Evolutionary conservation across 2,329 filamentous ascomycete species (phyloP).

Genomic region (Monosporascus sp.): DNA sequence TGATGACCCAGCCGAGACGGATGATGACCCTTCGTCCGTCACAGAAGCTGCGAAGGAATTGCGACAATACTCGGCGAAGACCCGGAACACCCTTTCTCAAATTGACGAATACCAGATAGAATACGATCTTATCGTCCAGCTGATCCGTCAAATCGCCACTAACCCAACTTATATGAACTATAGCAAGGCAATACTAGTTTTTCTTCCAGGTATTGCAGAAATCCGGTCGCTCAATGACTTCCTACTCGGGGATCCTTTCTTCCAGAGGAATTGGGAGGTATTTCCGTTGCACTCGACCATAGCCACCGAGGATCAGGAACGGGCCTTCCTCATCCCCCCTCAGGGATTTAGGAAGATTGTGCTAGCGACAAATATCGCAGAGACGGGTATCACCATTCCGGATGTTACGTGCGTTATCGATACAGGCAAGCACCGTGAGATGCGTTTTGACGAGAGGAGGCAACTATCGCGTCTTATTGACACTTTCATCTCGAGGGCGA

Average conservation of each 20-base stretch:
- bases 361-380: slow-evolving; percentile 94
- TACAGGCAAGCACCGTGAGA: slow-evolving; percentile 93
- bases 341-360: slow-evolving; percentile 85
- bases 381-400: slow-evolving; percentile 97
- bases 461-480: slow-evolving; percentile 89
- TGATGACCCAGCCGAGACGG: slow-evolving; percentile 51
- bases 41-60: slow-evolving; percentile 60
- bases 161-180: slow-evolving; percentile 62
- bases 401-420: slow-evolving; percentile 97
- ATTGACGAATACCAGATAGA: slow-evolving; percentile 92
- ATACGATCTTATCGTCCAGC: slow-evolving; percentile 75
- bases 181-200: slow-evolving; percentile 90
- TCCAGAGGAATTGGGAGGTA: slow-evolving; percentile 73
- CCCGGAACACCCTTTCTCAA: slow-evolving; percentile 66
- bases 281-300: slow-evolving; percentile 93
- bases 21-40: slow-evolving; percentile 45
- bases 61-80: slow-evolving; percentile 68
- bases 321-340: slow-evolving; percentile 82
- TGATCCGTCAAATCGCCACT: slow-evolving; percentile 71
- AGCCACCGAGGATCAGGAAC: slow-evolving; percentile 92
- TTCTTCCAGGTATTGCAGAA: slow-evolving; percentile 90
- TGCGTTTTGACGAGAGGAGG: slow-evolving; percentile 90
- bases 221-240: slow-evolving; percentile 86
- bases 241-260: slow-evolving; percentile 69
- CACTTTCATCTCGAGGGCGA: slow-evolving; percentile 91